Conservation (phyloP, 768 basidiomycete genomes). For the Coprinellus micaceus region DNA sequence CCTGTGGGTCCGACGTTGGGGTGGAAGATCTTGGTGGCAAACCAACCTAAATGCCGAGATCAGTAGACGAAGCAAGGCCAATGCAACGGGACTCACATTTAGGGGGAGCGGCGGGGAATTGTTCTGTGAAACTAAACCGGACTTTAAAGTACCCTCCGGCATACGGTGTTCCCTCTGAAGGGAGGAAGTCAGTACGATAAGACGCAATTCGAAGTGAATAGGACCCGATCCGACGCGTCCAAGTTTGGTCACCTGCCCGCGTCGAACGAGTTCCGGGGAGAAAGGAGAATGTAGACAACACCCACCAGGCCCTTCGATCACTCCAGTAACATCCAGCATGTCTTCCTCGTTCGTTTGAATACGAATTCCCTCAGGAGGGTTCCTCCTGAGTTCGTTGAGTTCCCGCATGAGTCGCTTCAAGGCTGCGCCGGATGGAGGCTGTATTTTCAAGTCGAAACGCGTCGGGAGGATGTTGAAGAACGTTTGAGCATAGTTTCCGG, state of each 20-base stretch:
- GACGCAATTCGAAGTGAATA: neutral
- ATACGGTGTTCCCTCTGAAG: slow-evolving; percentile 59
- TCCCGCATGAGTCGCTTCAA: slow-evolving; percentile 65
- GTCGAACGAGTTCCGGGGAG: neutral
- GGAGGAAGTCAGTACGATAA: neutral
- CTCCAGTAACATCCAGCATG: slow-evolving; percentile 80
- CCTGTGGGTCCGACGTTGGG: slow-evolving; percentile 89
- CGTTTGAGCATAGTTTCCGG: neutral
- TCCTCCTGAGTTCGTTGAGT: slow-evolving; percentile 72
- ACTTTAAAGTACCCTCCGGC: slow-evolving; percentile 66
- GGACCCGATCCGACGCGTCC: neutral
- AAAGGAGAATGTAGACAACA: slow-evolving; percentile 14
- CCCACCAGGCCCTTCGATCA: slow-evolving; percentile 89
- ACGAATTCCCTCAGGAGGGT: slow-evolving; percentile 90
- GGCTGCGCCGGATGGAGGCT: slow-evolving; percentile 11
- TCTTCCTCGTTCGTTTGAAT: slow-evolving; percentile 84
- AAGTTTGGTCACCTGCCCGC: neutral
- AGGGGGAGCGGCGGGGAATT: slow-evolving; percentile 91
- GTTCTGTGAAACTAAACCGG: slow-evolving; percentile 87
- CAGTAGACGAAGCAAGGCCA: neutral
- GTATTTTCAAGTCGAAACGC: neutral
- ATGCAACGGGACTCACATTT: slow-evolving; percentile 61
- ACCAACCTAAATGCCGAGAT: slow-evolving; percentile 59
- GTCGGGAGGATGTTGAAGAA: neutral
- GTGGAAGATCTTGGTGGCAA: slow-evolving; percentile 94